Evolutionary conservation across 768 basidiomycete genomes (phyloP).

Genomic region (Mycena rosella): DNA sequence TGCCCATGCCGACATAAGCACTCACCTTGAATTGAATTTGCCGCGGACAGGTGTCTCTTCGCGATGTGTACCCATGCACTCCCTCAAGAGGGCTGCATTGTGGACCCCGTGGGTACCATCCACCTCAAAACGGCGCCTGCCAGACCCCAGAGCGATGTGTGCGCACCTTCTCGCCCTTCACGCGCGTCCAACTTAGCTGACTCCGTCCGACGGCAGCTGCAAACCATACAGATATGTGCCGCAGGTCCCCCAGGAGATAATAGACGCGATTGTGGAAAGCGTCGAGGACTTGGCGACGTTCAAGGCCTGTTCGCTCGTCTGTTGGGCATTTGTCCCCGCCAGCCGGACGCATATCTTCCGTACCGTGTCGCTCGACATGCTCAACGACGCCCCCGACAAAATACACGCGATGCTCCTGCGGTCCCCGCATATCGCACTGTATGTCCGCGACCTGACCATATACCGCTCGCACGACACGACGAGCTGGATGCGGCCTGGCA

Average conservation of each 20-base stretch:
- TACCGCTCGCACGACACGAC: slow-evolving; percentile 18
- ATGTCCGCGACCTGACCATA: slow-evolving; percentile 27
- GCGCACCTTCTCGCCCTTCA: background rate
- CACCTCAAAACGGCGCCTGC: slow-evolving; percentile 1
- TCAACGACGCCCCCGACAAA: slow-evolving; percentile 6
- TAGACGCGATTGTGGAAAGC: slow-evolving; percentile 45
- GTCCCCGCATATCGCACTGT: slow-evolving; percentile 5
- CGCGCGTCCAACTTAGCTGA: background rate
- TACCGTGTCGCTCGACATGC: slow-evolving; percentile 16
- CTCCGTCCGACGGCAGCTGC: background rate
- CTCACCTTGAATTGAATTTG: too few relatives aligned
- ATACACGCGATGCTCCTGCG: slow-evolving; percentile 10
- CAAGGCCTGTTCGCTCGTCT: slow-evolving; percentile 44
- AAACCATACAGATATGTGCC: slow-evolving; percentile 27
- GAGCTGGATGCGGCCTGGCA: slow-evolving; percentile 21
- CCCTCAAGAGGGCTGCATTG: background rate
- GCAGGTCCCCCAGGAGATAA: slow-evolving; percentile 43
- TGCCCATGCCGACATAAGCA: background rate
- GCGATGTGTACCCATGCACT: slow-evolving; percentile 16
- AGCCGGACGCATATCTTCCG: slow-evolving; percentile 44
- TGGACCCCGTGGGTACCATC: slow-evolving; percentile 3
- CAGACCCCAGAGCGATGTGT: background rate
- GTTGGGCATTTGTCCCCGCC: slow-evolving; percentile 40
- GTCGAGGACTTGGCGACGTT: slow-evolving; percentile 40
- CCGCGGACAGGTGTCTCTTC: slow-evolving; percentile 19